These are phyloP conservation scores for Lichtheimia corymbifera DNA, from an alignment of 371 early-diverging fungal species.

Conservation along the genomic window DNA sequence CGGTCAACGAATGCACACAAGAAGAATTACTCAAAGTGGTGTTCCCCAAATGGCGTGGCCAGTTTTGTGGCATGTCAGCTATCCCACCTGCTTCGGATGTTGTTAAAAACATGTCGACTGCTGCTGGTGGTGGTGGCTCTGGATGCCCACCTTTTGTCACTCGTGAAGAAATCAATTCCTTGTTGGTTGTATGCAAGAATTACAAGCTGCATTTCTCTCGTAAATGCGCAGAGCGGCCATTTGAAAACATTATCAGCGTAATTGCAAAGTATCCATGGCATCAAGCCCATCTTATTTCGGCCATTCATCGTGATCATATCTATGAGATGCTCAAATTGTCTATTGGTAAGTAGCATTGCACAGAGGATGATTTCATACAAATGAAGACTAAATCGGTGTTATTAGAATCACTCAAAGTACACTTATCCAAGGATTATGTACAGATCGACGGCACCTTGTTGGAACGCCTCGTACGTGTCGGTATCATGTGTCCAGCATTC, in stretches of 20 bases:
- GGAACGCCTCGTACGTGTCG: slow-evolving; percentile 61
- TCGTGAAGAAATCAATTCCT: slow-evolving; percentile 71
- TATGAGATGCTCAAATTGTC: slow-evolving; percentile 74
- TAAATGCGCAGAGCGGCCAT: slow-evolving; percentile 78
- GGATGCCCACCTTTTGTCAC: slow-evolving; percentile 65
- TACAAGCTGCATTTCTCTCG: slow-evolving; percentile 80
- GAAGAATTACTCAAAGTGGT: slow-evolving; percentile 65
- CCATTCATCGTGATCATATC: slow-evolving; percentile 74
- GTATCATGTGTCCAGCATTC: slow-evolving; percentile 72
- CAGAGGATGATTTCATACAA: background rate
- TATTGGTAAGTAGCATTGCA: slow-evolving; percentile 27
- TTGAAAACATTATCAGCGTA: slow-evolving; percentile 78
- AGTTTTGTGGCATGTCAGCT: slow-evolving; percentile 51
- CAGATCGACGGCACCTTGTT: slow-evolving; percentile 64
- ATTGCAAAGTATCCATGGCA: slow-evolving; percentile 79
- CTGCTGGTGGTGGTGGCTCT: slow-evolving; percentile 33
- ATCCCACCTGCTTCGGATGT: slow-evolving; percentile 35
- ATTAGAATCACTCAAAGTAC: slow-evolving; percentile 61
- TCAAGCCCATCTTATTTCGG: slow-evolving; percentile 58
- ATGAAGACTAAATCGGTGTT: background rate
- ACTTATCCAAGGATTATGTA: slow-evolving; percentile 62
- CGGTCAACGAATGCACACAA: slow-evolving; percentile 61
- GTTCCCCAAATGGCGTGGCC: slow-evolving; percentile 72
- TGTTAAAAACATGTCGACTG: slow-evolving; percentile 45
- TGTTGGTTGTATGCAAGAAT: slow-evolving; percentile 71